Percentiles rank a stretch among this genome's conserved stretches.
These are phyloP conservation scores for Erodium chrysanthum DNA, from an alignment of 441 rosid genomes.

Conservation along the genomic window DNA sequence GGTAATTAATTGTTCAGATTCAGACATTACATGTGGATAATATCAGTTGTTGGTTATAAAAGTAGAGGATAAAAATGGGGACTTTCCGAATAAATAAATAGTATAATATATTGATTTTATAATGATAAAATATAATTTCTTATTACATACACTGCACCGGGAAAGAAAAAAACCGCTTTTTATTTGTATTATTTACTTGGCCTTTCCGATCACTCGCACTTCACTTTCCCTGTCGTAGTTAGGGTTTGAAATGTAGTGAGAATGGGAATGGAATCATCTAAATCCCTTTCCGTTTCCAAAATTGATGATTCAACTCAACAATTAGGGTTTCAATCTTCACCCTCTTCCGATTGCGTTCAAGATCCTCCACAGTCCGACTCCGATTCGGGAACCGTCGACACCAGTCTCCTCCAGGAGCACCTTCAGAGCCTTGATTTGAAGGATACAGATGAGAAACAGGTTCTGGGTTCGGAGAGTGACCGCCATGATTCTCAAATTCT, in stretches of 20 bases:
- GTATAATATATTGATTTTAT: no score
- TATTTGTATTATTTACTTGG: background rate
- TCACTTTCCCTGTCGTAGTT: background rate
- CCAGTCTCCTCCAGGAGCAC: background rate
- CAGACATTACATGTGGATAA: no score
- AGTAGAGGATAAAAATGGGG: no score
- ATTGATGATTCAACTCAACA: background rate
- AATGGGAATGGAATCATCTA: conserved; percentile 20
- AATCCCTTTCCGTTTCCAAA: conserved; percentile 11
- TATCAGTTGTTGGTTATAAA: no score
- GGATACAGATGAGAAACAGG: conserved; percentile 11
- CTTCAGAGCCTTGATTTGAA: conserved; percentile 17
- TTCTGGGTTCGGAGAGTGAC: background rate
- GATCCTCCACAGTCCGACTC: conserved; percentile 11
- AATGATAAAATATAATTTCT: background rate
- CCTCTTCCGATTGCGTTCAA: conserved; percentile 9
- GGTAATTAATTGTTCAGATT: no score
- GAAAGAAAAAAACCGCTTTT: background rate
- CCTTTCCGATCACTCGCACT: background rate
- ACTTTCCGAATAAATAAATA: no score
- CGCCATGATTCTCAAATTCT: background rate
- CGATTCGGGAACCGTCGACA: background rate
- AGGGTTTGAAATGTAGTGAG: conserved; percentile 40
- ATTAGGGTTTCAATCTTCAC: conserved; percentile 18
- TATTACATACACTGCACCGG: background rate